Base-by-base conservation (phyloP, 176 grass and related monocot genomes). In the Hordeum marinum region DNA sequence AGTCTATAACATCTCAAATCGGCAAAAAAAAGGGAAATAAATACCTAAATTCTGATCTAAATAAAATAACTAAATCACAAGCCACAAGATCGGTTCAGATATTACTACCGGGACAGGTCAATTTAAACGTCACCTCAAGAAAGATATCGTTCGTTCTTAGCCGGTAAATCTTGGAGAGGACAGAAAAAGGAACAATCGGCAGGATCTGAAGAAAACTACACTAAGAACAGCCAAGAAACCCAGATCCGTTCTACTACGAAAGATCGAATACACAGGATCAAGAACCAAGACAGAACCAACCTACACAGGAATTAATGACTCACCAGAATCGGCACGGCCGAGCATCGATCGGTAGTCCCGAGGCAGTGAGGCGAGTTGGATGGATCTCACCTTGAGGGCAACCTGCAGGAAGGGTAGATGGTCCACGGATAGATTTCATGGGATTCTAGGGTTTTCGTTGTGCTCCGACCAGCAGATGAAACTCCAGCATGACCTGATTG, bases 381-480 rank as follows among this genome's bases (percentile, higher is more conserved):
- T 87, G 32, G 60, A 65, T 74, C 85, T 77, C 45, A 69, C 79
- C 85, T 43, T 50, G 45, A 13, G 24, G 78, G 80, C 36, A 70
- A 52, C 48, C 14, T 35, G 80, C 29, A 1, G 18, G 40, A 41
- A 40, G 59, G 27, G 37, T 21, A 18, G 25, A 25, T 35, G 1
- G 41, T 11, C 76, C 76, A 63, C 17, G 21, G 31, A 62, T 23
- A 54, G n/a, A 71, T 71, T 71, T 9, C 25, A 54, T 18, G n/a
- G 7, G 31, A 73, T 29, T 37, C 20, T 86, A 88, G 79, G 72
- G 84, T 89, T 84, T 92, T 34, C 61, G 18, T 26, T 55, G 90
- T 92, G 87, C 87, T 72, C 52, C 87, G 84, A 92, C 70, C 80
- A 89, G 90, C 90, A 66, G 90, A 92, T 92, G 87, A 92, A 92